Evolutionary conservation across 2,329 filamentous ascomycete genomes (phyloP).

Genomic region (Pseudocercospora macadamiae): DNA sequence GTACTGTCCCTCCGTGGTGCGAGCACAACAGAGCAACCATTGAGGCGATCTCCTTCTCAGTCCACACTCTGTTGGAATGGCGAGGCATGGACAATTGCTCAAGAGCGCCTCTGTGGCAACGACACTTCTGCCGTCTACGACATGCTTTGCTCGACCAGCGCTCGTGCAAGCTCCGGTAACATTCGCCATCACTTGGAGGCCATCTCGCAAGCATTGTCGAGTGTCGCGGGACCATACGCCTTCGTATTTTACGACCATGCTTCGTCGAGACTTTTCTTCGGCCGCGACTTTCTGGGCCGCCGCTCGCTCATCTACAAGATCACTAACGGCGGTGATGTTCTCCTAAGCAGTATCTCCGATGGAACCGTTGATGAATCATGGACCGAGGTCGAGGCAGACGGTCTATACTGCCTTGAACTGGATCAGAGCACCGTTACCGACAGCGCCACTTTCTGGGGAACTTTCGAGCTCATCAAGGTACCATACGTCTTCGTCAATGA

Average conservation of each 20-base stretch:
- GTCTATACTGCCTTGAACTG: slow-evolving; percentile 72
- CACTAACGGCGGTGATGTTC: slow-evolving; percentile 56
- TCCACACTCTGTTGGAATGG: slow-evolving; percentile 95
- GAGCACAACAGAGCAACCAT: slow-evolving; percentile 71
- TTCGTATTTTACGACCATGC: slow-evolving; percentile 78
- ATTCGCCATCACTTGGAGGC: not conserved
- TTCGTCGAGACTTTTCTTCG: slow-evolving; percentile 71
- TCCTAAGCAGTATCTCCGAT: slow-evolving; percentile 73
- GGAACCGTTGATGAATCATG: slow-evolving; percentile 56
- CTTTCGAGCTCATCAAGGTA: slow-evolving; percentile 20
- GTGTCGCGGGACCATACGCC: slow-evolving; percentile 73
- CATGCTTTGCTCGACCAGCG: slow-evolving; percentile 47
- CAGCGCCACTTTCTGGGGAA: slow-evolving; percentile 8
- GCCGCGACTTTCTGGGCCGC: slow-evolving; percentile 83
- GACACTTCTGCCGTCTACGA: slow-evolving; percentile 74
- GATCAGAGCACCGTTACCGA: not conserved
- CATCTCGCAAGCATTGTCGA: slow-evolving; percentile 23
- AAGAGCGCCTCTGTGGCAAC: slow-evolving; percentile 66
- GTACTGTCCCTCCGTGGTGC: slow-evolving; percentile 88
- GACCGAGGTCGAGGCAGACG: slow-evolving; percentile 82
- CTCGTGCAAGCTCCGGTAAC: not conserved
- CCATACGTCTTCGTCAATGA: slow-evolving; percentile 23
- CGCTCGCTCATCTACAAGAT: slow-evolving; percentile 71
- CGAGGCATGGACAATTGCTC: slow-evolving; percentile 81
- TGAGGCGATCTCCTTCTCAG: slow-evolving; percentile 58